Percentiles rank a stretch among this genome's conserved stretches.
phyloP scores from a whole-genome alignment of 2,329 filamentous ascomycete genomes.

The Xylaria sp. region DNA sequence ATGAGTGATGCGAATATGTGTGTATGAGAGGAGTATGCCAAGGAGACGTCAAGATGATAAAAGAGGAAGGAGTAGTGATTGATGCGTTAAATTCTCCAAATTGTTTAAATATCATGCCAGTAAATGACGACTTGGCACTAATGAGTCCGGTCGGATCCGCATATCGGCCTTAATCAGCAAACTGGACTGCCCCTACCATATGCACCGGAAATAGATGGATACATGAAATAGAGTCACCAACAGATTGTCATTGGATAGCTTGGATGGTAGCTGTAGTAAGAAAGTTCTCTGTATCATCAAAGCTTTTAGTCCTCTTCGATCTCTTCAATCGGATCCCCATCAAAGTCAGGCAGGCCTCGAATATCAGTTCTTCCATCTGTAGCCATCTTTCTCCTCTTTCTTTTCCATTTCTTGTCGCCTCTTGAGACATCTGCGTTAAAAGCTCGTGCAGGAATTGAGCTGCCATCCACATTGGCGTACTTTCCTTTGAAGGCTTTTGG shows the following conservation, averaged over 20 bases:
- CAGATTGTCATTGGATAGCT: slow-evolving; percentile 1
- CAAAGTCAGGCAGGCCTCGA: slow-evolving; percentile 46
- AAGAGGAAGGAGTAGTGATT: slow-evolving; percentile 12
- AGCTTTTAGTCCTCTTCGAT: slow-evolving; percentile 31
- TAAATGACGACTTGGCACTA: slow-evolving; percentile 25
- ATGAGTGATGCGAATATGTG: not conserved
- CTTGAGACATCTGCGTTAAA: not conserved
- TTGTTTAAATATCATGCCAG: slow-evolving; percentile 15
- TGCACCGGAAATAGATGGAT: slow-evolving; percentile 1
- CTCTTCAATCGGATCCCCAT: slow-evolving; percentile 49
- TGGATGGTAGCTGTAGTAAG: slow-evolving; percentile 5
- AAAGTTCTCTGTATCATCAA: not conserved
- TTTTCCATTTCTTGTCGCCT: not conserved
- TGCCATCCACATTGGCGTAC: slow-evolving; percentile 22
- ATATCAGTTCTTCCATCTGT: slow-evolving; percentile 47
- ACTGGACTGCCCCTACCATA: slow-evolving; percentile 7
- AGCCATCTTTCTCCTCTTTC: slow-evolving; percentile 36
- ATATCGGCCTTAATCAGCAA: slow-evolving; percentile 25
- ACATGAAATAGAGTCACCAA: slow-evolving; percentile 3
- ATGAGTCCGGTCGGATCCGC: slow-evolving; percentile 21
- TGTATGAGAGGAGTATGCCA: not conserved
- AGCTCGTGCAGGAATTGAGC: not conserved
- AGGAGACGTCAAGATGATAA: not conserved
- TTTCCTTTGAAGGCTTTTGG: slow-evolving; percentile 48
- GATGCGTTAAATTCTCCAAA: slow-evolving; percentile 14